A percentile compares a stretch with the other conserved stretches of the same genome.
These are phyloP conservation scores for Cetraspora pellucida DNA, from an alignment of 192 early-diverging fungal genomes.

Conservation along the genomic window DNA sequence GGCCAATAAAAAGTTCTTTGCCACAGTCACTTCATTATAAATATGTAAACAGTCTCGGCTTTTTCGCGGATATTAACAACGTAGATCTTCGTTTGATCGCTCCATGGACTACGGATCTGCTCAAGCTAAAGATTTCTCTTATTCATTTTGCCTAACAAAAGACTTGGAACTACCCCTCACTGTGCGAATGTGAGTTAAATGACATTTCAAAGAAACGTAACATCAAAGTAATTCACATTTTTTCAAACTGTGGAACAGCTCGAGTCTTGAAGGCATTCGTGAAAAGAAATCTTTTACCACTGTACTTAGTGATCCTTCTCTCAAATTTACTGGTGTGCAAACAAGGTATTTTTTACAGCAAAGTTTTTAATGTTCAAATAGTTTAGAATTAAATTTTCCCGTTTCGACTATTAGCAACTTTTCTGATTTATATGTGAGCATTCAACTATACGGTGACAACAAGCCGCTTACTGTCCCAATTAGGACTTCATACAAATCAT, in stretches of 20 bases:
- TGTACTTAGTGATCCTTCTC: conserved; percentile 29
- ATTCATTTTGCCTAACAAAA: conserved; percentile 69
- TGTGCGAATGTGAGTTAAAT: conserved; percentile 63
- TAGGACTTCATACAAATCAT: conserved; percentile 66
- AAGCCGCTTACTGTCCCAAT: conserved; percentile 67
- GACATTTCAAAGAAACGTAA: background rate
- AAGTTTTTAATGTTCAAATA: background rate
- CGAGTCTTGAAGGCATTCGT: conserved; percentile 43
- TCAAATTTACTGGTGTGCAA: conserved; percentile 43
- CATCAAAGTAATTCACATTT: background rate
- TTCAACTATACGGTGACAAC: conserved; percentile 70
- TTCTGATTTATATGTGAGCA: conserved; percentile 65
- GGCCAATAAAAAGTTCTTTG: no score
- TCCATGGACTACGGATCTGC: conserved; percentile 23
- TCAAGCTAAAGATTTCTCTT: conserved; percentile 38
- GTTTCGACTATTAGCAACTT: conserved; percentile 48
- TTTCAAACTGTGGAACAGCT: conserved; percentile 28
- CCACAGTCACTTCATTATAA: no score
- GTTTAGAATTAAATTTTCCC: background rate
- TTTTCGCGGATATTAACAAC: no score
- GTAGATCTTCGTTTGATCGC: no score
- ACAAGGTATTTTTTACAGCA: conserved; percentile 24
- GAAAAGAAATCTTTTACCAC: conserved; percentile 35
- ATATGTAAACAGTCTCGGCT: no score
- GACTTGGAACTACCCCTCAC: conserved; percentile 63